These are phyloP conservation scores for Dactylellina leptospora DNA, from an alignment of 2,329 filamentous ascomycete species.

Conservation along the genomic window DNA sequence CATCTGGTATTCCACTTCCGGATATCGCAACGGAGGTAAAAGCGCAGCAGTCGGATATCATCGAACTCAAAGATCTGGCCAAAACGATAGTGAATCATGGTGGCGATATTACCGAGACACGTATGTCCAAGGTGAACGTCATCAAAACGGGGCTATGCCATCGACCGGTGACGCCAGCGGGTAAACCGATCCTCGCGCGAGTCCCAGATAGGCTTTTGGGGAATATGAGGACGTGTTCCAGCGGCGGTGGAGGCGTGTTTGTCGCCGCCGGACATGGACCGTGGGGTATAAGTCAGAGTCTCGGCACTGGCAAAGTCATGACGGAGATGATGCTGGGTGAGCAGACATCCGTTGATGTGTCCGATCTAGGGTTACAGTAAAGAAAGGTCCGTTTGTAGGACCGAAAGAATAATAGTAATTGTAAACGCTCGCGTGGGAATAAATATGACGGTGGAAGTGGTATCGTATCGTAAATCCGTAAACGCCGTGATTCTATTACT, in stretches of 20 bases:
- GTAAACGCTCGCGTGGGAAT: neutral
- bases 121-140: conserved; percentile 67
- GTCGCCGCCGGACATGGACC: conserved; percentile 77
- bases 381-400: neutral
- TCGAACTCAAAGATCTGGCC: conserved; percentile 33
- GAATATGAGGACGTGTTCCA: conserved; percentile 60
- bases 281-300: conserved; percentile 73
- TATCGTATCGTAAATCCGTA: neutral
- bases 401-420: too few species aligned
- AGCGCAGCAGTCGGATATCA: conserved; percentile 58
- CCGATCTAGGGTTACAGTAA: conserved; percentile 62
- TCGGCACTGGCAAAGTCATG: conserved; percentile 76
- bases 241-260: conserved; percentile 71
- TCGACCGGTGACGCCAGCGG: conserved; percentile 72
- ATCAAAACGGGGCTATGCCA: conserved; percentile 75
- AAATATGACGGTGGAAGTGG: neutral
- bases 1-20: conserved; percentile 69
- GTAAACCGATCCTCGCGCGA: conserved; percentile 70
- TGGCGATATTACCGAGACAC: conserved; percentile 1
- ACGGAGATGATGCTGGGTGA: conserved; percentile 73
- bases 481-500: neutral
- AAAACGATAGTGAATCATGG: conserved; percentile 15
- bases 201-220: conserved; percentile 69
- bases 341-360: conserved; percentile 69
- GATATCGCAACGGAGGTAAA: conserved; percentile 61